Percentiles rank a stretch among this genome's conserved stretches.
These are phyloP conservation scores for Colletotrichum eleusines DNA, from an alignment of 2,329 filamentous ascomycete genomes.

Conservation along the genomic window DNA sequence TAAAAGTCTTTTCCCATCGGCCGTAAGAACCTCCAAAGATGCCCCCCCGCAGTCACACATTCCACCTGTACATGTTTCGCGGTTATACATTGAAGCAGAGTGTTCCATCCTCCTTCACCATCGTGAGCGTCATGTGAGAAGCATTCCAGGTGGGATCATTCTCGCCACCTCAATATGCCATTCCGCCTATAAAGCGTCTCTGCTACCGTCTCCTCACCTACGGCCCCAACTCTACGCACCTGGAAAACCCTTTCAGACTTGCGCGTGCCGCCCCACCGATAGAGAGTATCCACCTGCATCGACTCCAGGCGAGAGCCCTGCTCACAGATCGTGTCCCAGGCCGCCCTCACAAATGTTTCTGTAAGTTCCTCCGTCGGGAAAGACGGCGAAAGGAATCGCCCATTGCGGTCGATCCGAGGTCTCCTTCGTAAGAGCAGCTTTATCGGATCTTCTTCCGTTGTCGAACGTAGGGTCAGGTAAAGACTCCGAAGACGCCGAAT, in stretches of 20 bases:
- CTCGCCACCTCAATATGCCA: background rate
- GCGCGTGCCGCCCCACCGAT: slow-evolving; percentile 5
- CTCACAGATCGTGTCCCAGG: slow-evolving; percentile 13
- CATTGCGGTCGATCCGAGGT: background rate
- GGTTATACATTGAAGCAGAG: background rate
- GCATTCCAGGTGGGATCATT: background rate
- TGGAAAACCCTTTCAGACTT: slow-evolving; percentile 12
- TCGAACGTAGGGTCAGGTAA: background rate
- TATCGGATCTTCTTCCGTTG: background rate
- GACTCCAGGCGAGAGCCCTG: slow-evolving; percentile 11
- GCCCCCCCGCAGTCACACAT: background rate
- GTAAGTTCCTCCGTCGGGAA: background rate
- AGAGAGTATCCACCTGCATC: slow-evolving; percentile 11
- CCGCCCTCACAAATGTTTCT: background rate
- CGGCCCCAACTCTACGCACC: slow-evolving; percentile 9
- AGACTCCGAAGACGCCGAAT: slow-evolving; percentile 5
- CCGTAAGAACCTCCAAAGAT: background rate
- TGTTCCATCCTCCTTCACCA: too few species aligned
- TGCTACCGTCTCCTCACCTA: background rate
- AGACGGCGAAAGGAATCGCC: background rate
- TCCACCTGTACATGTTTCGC: background rate
- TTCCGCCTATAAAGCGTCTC: background rate
- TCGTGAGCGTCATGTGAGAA: background rate
- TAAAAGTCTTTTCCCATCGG: background rate
- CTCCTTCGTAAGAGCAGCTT: slow-evolving; percentile 1